These are phyloP conservation scores for Collybia nuda DNA, from an alignment of 768 basidiomycete genomes.

Conservation along the genomic window DNA sequence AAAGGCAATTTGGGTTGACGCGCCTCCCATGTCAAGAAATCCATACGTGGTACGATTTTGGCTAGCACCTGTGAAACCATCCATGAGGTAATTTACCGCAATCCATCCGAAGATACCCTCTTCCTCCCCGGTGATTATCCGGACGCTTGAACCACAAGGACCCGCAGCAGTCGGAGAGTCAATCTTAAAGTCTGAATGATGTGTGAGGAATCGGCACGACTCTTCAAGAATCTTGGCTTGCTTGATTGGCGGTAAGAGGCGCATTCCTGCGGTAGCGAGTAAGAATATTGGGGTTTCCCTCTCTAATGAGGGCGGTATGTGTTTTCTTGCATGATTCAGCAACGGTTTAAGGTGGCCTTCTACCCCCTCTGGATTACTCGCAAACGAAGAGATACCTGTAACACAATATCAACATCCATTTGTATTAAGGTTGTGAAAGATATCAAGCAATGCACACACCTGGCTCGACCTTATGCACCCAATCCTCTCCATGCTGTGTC, in stretches of 20 bases:
- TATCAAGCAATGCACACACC: conserved; percentile 50
- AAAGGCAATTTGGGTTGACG: conserved; percentile 98
- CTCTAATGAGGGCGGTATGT: conserved; percentile 87
- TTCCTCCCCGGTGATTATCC: conserved; percentile 96
- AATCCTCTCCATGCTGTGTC: conserved; percentile 73
- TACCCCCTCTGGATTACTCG: conserved; percentile 66
- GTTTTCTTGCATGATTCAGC: conserved; percentile 74
- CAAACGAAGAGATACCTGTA: conserved; percentile 85
- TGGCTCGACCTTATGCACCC: conserved; percentile 92
- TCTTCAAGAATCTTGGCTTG: conserved; percentile 73
- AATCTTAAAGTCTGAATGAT: conserved; percentile 78
- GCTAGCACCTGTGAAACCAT: conserved; percentile 71
- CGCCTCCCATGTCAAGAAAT: conserved; percentile 99
- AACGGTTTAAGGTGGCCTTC: conserved; percentile 78
- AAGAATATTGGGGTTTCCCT: conserved; percentile 88
- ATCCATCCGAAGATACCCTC: conserved; percentile 99
- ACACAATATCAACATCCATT: neutral
- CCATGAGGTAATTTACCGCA: conserved; percentile 98
- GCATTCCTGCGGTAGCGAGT: conserved; percentile 97
- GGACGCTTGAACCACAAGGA: conserved; percentile 89
- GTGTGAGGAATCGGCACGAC: conserved; percentile 74
- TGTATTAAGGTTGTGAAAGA: neutral
- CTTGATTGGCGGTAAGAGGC: conserved; percentile 67
- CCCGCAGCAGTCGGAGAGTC: conserved; percentile 64
- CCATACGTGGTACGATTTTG: conserved; percentile 84